Conservation (phyloP, 108 stramenopile species). For the Nitzschia putrida region DNA sequence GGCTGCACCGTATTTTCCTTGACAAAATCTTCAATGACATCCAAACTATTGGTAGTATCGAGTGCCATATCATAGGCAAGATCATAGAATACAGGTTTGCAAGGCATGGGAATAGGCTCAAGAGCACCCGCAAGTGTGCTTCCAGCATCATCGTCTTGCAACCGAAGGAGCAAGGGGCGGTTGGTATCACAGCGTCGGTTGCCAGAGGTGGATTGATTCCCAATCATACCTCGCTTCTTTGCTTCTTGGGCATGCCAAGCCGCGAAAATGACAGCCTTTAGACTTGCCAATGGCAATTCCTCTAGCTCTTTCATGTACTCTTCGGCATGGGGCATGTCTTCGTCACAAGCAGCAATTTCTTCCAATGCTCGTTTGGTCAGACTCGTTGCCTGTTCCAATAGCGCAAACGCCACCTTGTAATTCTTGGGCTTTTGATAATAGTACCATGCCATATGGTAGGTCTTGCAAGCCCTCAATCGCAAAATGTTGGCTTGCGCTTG, state of each 20-base stretch:
- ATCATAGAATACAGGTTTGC: slow-evolving; percentile 81
- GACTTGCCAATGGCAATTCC: slow-evolving; percentile 29
- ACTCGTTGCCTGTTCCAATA: slow-evolving; percentile 59
- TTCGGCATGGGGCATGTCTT: slow-evolving; percentile 60
- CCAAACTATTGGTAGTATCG: slow-evolving; percentile 42
- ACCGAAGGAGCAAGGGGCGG: slow-evolving; percentile 55
- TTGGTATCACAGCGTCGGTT: slow-evolving; percentile 24
- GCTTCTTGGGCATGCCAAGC: slow-evolving; percentile 27
- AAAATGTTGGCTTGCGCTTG: slow-evolving; percentile 78
- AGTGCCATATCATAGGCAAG: slow-evolving; percentile 65
- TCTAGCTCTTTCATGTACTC: slow-evolving; percentile 58
- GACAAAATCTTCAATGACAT: slow-evolving; percentile 52
- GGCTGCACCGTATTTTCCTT: slow-evolving; percentile 31
- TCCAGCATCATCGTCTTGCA: slow-evolving; percentile 69
- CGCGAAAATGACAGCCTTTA: slow-evolving; percentile 30
- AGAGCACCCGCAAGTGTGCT: slow-evolving; percentile 28
- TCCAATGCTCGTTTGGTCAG: slow-evolving; percentile 65
- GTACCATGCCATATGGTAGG: slow-evolving; percentile 39
- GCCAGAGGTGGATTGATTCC: background rate
- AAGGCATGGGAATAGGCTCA: slow-evolving; percentile 48
- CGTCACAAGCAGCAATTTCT: slow-evolving; percentile 83
- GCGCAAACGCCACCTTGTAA: slow-evolving; percentile 49
- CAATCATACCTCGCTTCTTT: slow-evolving; percentile 16
- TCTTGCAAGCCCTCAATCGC: slow-evolving; percentile 64
- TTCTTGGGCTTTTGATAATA: slow-evolving; percentile 37